Evolutionary conservation across 108 stramenopile genomes (phyloP), one percentile per base, ranked within the genome.

Genomic region (Skeletonema potamos): DNA sequence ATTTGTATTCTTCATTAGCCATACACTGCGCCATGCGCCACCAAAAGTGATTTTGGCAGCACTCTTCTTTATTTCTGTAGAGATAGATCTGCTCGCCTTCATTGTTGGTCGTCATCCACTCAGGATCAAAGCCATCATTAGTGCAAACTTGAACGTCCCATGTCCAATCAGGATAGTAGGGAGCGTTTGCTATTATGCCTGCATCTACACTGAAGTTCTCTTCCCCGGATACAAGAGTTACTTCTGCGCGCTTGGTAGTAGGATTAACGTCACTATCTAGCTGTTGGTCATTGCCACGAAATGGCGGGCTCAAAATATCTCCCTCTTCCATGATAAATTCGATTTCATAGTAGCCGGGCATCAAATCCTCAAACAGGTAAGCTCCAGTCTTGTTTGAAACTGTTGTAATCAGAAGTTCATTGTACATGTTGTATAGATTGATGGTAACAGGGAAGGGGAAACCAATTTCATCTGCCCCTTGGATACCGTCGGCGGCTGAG

Each of bases 1-100:
- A 79, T 34, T 79, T 79, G 44, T 63, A 79, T 54, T 79, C 78
- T 62, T 79, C 78, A 64, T 79, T 79, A 17, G 72, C 71, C 78
- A 79, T 79, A 29, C 78, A 79, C 46, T 79, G 72, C 6, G 72
- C 72, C 54, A 79, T 79, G 18, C 78, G 60, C 78, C 78, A 79
- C 78, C 78, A 79, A 41, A 79, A 79, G 30, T 79, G 78, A 4
- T 61, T 54, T 30, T 70, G 62, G 34, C 78, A 79, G 32, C 78
- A 79, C 32, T 59, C 72, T 27, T 79, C 78, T 54, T 79, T 79
- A 28, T 73, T 79, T 17, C 54, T 68, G 67, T 79, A 79, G 1
- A 79, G 58, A 46, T 79, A 79, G 29, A 68, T 79, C 48, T 66
- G 66, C 46, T 51, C 48, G 6, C 48, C 48, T 51, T 51, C 48